These are phyloP conservation scores for Malus hybrid DNA, from an alignment of 331 rosid genomes.

Conservation along the genomic window DNA sequence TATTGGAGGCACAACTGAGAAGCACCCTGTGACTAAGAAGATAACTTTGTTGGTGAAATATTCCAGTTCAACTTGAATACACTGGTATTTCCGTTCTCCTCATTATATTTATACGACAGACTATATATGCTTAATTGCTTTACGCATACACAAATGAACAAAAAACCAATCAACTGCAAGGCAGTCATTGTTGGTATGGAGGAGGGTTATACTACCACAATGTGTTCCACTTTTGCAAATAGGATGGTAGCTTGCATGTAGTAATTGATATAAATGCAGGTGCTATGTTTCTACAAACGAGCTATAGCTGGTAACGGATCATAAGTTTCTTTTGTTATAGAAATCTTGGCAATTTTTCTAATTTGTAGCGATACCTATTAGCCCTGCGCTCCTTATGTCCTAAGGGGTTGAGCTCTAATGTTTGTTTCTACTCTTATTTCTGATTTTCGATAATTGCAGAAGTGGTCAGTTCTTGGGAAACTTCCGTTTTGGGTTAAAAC, in stretches of 20 bases:
- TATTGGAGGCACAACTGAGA: conserved; percentile 89
- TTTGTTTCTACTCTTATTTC: not conserved
- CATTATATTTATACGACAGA: not conserved
- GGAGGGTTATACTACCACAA: not conserved
- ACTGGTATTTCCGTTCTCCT: conserved; percentile 31
- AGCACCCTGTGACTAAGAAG: conserved; percentile 73
- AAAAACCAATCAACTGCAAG: not conserved
- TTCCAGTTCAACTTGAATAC: conserved; percentile 59
- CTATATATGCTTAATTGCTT: not conserved
- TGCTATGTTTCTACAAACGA: not conserved
- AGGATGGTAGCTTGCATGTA: too few species aligned
- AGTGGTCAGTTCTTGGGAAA: conserved; percentile 84
- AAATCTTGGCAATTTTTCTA: too few species aligned
- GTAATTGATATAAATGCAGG: too few species aligned
- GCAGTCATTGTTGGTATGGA: not conserved
- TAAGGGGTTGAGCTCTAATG: not conserved
- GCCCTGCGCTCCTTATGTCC: not conserved
- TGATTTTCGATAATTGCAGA: conserved; percentile 39
- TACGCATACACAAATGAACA: not conserved
- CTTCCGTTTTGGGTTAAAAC: conserved; percentile 89
- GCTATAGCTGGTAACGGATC: not conserved
- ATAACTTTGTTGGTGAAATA: conserved; percentile 81
- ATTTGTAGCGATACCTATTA: not conserved
- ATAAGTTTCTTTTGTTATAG: not conserved
- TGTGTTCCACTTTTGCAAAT: not conserved